Evolutionary conservation across 2,329 filamentous ascomycete genomes (phyloP), one percentile per base, ranked within the genome.

Genomic region (Diaporthe humulicola): DNA sequence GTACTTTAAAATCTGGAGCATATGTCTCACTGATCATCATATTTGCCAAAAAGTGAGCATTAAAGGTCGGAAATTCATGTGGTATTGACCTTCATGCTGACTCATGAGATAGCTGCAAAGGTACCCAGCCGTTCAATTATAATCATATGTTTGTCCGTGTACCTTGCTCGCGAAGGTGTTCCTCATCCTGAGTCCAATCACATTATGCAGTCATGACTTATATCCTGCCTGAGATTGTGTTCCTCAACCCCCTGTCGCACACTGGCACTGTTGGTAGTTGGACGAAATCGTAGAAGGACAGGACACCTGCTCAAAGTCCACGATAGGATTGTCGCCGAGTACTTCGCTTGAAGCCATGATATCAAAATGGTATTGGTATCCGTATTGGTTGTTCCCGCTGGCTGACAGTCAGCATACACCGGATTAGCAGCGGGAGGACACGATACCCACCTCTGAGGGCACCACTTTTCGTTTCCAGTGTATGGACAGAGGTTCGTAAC

Each of bases 401-500:
- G 19, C 19, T 48, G 7, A 56, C 22, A 42, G 19, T n/a, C 25
- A 50, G 22, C 17, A 25, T 17, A 9, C 12, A 30, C 25, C 7
- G 2, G 3, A 7, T n/a, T 4, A 36, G 33, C 3, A 69, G 10
- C 45, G 5, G 22, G 17, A n/a, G 12, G 25, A 25, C 12, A 17
- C 12, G 12, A 3, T 10, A 72, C 74, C 70, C 42, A 77, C 74
- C 77, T 81, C n/a, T 71, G 67, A 4, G 82, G 80, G 74, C 83
- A 84, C 83, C 83, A 84, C 75, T 79, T 75, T 61, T 79, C 78
- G 60, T 84, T 84, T 19, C 83, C 81, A 54, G 77, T 78, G 74
- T 82, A 78, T 0, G 83, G 83, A 73, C 83, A 84, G 9, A 84
- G 78, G 71, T 84, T 84, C 28, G 81, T 83, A 12, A 83, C 79